Evolutionary conservation across 148 eudicot genomes (phyloP).

Genomic region (Rhododendron mucronatum): DNA sequence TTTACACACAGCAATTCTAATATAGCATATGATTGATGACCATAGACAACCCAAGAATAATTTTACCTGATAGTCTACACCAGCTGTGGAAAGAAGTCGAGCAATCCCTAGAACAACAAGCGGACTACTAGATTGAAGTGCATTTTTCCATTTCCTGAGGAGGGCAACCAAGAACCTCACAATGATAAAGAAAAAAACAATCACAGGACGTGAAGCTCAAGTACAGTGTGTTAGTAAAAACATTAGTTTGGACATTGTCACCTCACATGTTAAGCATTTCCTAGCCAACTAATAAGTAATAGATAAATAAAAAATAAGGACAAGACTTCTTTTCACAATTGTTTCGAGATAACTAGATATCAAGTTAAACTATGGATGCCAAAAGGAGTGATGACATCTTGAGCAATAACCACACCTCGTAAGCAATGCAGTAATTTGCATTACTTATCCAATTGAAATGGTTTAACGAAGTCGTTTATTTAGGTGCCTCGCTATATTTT

Average conservation of each 20-base stretch:
- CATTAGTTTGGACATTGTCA: background rate
- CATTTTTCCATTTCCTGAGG: conserved; percentile 59
- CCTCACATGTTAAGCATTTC: background rate
- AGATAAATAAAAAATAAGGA: background rate
- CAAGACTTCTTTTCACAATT: background rate
- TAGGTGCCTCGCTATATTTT: background rate
- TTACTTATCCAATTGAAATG: background rate
- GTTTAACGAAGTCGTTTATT: background rate
- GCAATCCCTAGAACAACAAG: conserved; percentile 71
- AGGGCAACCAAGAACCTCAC: background rate
- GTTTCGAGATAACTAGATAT: background rate
- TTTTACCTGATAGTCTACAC: conserved; percentile 89
- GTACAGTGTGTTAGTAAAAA: background rate
- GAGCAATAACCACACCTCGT: background rate
- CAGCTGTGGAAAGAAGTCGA: conserved; percentile 65
- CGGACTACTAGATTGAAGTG: conserved; percentile 62
- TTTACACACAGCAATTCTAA: background rate
- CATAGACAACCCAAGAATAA: background rate
- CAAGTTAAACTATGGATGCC: background rate
- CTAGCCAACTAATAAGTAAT: background rate
- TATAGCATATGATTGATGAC: background rate
- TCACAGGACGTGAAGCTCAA: background rate
- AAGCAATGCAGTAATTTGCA: background rate
- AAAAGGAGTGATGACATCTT: background rate
- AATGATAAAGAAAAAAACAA: background rate